Base-by-base conservation (phyloP, 768 basidiomycete species). In the Lactifluus echinatus region DNA sequence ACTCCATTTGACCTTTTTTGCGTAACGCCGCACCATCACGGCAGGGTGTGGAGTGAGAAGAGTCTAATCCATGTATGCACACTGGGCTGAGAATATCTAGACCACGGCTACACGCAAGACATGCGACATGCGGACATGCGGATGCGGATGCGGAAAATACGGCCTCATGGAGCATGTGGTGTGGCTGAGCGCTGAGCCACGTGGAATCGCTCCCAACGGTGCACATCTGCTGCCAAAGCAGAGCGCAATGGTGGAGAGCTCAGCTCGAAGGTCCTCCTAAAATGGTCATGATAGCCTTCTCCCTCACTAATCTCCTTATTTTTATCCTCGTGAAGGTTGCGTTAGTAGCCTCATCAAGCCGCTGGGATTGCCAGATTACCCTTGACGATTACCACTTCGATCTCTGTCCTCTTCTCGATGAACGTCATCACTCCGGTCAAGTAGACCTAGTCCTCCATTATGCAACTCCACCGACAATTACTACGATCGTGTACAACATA, bases 361-460 rank as follows among this genome's bases (percentile, higher is more conserved):
- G n/a, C 40, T 45, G 34, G 48, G 45, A 59, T 37, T 55, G 58
- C 58, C 42, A 26, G 17, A 26, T 59, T 8, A 31, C 42, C 10
- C 33, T 45, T 19, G 37, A 50, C 23, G 26, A 46, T 39, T 53
- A 56, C 45, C n/a, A 8, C 36, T 72, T 68, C 45, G 56, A 69
- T 61, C 56, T 71, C 23, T 71, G 70, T 56, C 69, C 69, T 21
- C 49, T 71, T 33, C 42, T 70, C 31, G 28, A 59, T 26, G 60
- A 51, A 23, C 62, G 63, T 46, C 62, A 63, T 40, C 54, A 53
- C n/a, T 26, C 58, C 21, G 64, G 59, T 31, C 64, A 52, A 61
- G 31, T 50, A 28, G 17, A 50, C 48, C 42, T 69, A 43, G 56
- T 56, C 53, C 50, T 34, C 26, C 62, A 61, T 50, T 57, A 55